phyloP scores from a whole-genome alignment of 2,329 filamentous ascomycete species.

The Scedosporium dehoogii region DNA sequence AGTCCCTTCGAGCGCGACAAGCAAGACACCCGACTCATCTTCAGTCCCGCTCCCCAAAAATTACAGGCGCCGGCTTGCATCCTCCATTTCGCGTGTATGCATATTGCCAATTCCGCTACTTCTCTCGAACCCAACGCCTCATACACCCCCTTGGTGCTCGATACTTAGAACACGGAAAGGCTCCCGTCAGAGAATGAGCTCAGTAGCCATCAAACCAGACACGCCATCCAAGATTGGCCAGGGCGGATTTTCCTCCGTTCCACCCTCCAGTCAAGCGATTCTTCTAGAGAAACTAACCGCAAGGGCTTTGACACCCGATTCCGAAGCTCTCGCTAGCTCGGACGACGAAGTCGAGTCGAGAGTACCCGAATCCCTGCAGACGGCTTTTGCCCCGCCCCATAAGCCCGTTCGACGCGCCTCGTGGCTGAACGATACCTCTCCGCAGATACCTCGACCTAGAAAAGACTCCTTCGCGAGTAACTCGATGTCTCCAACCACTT shows the following conservation, averaged over 20 bases:
- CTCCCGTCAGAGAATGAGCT: constrained; percentile 34
- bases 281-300: constrained; percentile 67
- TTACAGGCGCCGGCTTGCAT: neutral
- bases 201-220: constrained; percentile 37
- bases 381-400: constrained; percentile 32
- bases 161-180: neutral
- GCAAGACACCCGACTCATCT: no score
- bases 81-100: neutral
- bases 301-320: constrained; percentile 83
- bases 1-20: neutral
- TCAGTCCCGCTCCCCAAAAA: no score
- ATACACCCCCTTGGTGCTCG: neutral
- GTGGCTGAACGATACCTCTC: constrained; percentile 77
- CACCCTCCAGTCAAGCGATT: constrained; percentile 51
- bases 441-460: constrained; percentile 50
- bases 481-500: constrained; percentile 69
- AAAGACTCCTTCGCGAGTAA: constrained; percentile 69
- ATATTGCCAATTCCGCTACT: neutral
- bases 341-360: constrained; percentile 78
- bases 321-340: constrained; percentile 84
- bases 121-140: neutral
- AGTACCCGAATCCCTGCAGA: constrained; percentile 40
- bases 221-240: constrained; percentile 37
- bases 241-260: constrained; percentile 33
- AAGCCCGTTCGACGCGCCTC: constrained; percentile 65